Base-by-base conservation (phyloP, 768 basidiomycete genomes). In the Leccinum broughii region DNA sequence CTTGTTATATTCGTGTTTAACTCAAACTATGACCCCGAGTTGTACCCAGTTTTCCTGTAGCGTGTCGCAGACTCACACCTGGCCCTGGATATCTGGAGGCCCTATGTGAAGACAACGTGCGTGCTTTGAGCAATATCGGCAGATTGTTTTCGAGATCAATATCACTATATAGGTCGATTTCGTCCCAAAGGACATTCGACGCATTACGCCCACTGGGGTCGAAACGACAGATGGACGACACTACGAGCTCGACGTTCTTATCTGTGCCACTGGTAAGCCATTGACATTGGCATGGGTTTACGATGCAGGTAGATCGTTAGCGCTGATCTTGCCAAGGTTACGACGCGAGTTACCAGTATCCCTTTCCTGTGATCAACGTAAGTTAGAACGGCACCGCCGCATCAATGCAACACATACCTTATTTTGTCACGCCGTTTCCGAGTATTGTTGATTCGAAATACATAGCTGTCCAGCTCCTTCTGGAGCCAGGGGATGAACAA, bases 1-100 rank as follows among this genome's bases (percentile, higher is more conserved):
- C 8, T 41, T 8, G 17, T 41, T n/a, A 9, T 41, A 1, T 4
- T n/a, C 4, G 35, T 15, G 46, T 48, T 48, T 48, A 4, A 48
- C 20, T 48, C 20, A 48, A 48, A 14, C 46, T 14, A 48, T 24
- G 8, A 4, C 46, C 24, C 24, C 22, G 4, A 63, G 62, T 87
- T 20, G 76, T 86, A 26, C 85, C 87, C 9, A 75, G 82, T 51
- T 88, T 87, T 64, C 74, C 80, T 3, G 80, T 86, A 17, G 78
- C 75, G 3, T 89, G 86, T 70, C 78, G 85, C 26, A 78, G 87
- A n/a, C 70, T 88, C 52, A 89, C 88, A 0, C 85, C 86, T 1
- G 87, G 86, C 0, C 85, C 85, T 9, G 86, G 87, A 5, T 90
- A 87, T 68, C 78, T 89, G 32, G 85, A 88, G 62, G 83, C 87